Base-by-base conservation (phyloP, 2,329 filamentous ascomycete species). In the Lecanicillium sp. region DNA sequence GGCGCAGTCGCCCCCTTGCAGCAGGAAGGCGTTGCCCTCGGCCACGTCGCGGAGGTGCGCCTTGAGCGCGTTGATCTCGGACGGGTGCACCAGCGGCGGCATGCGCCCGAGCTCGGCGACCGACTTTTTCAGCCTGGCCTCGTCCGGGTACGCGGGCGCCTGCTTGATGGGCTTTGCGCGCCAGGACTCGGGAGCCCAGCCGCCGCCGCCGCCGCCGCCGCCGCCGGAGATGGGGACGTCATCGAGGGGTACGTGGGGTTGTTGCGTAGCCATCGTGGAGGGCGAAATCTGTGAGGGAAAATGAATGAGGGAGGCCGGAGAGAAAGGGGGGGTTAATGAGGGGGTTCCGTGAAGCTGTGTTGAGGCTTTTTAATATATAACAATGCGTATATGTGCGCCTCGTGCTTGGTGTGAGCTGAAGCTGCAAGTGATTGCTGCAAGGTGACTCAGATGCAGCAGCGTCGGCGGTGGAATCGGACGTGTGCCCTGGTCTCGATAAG, bases 1-100 rank as follows among this genome's bases (percentile, higher is more conserved):
- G 14, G 93, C 93, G 62, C 93, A 98, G 69, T 98, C 93, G 53
- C 91, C 93, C 51, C 93, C 93, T 70, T 98, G 93, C 4, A 98
- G 80, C 9, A 98, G 75, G 65, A 98, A 97, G 11, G 91, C 88
- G 55, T 91, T 90, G 27, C 93, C 93, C 29, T 86, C 73, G 5
- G 93, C 93, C 5, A 95, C 93, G 69, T 95, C 88, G 51, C 81
- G 81, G 19, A 98, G 77, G 58, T 81, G 84, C 44, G 80, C 74
- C 62, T 90, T 90, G 45, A 98, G 77, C 54, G 81, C 84, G 57
- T 80, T 75, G 60, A 98, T 95, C 68, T 93, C 88, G 41, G 76
- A 75, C 4, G 87, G 84, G 49, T 87, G 87, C 24, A 93, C 88
- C 41, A 93, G 79, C 20, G 87, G 87, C 6, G 88, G 87, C 8